Conservation (phyloP, 192 early-diverging fungal species). For the Coemansia sp. region DNA sequence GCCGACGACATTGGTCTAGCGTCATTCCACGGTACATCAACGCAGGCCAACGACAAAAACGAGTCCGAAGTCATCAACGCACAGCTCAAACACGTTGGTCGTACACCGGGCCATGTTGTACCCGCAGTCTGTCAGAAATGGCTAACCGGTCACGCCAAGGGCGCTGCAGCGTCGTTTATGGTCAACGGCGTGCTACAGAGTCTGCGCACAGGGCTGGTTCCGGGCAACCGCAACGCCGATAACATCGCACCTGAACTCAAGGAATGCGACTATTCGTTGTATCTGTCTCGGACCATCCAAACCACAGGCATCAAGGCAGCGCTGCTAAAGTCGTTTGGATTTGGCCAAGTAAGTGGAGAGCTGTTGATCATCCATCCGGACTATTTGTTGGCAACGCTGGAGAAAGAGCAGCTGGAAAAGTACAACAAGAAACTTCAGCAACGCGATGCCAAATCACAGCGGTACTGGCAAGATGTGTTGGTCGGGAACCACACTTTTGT, state of each 20-base stretch:
- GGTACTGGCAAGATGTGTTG: slow-evolving; percentile 43
- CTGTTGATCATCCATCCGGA: slow-evolving; percentile 68
- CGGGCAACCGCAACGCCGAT: slow-evolving; percentile 83
- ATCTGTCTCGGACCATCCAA: slow-evolving; percentile 69
- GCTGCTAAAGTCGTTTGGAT: slow-evolving; percentile 70
- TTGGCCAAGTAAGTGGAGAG: slow-evolving; percentile 75
- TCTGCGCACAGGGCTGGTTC: slow-evolving; percentile 80
- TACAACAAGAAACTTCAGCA: slow-evolving; percentile 18
- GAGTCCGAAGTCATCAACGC: no score
- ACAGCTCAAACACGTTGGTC: no score
- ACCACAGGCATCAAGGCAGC: slow-evolving; percentile 68
- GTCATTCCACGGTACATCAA: slow-evolving; percentile 80
- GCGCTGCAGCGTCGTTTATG: slow-evolving; percentile 92
- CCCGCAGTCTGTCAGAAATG: no score
- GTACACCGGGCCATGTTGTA: no score
- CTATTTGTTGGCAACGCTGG: slow-evolving; percentile 57
- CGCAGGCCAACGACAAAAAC: no score
- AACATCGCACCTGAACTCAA: slow-evolving; percentile 58
- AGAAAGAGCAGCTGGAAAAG: slow-evolving; percentile 6
- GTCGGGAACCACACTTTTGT: slow-evolving; percentile 42
- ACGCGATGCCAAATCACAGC: slow-evolving; percentile 9
- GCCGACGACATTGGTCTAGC: slow-evolving; percentile 89
- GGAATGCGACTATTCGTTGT: slow-evolving; percentile 77
- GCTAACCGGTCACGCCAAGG: slow-evolving; percentile 91
- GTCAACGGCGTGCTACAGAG: slow-evolving; percentile 85